These are phyloP conservation scores for Microbotryum saponariae DNA, from an alignment of 1,284 basidiomycete species.

Conservation along the genomic window DNA sequence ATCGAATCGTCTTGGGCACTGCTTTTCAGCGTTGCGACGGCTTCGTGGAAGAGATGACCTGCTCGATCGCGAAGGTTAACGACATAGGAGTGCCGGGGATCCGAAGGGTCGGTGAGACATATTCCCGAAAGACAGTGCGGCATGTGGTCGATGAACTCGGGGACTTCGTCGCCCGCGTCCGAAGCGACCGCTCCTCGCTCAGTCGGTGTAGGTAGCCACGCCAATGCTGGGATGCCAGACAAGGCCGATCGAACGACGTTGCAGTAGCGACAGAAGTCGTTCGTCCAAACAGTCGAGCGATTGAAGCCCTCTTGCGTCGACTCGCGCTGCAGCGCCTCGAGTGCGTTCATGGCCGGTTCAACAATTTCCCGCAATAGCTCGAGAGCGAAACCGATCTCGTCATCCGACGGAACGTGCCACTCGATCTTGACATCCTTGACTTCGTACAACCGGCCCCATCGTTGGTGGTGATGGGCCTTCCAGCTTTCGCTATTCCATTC, in stretches of 20 bases:
- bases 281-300: slow-evolving; percentile 62
- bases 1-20: slow-evolving; percentile 74
- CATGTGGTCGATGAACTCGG: slow-evolving; percentile 39
- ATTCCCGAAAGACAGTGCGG: slow-evolving; percentile 54
- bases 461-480: slow-evolving; percentile 48
- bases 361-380: slow-evolving; percentile 67
- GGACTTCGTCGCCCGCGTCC: slow-evolving; percentile 48
- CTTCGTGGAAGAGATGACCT: slow-evolving; percentile 62
- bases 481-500: slow-evolving; percentile 66
- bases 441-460: slow-evolving; percentile 55
- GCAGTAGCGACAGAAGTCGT: slow-evolving; percentile 77
- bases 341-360: slow-evolving; percentile 57
- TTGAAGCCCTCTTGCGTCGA: slow-evolving; percentile 13
- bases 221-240: slow-evolving; percentile 58
- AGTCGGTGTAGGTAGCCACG: slow-evolving; percentile 52
- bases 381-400: slow-evolving; percentile 74
- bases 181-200: slow-evolving; percentile 52
- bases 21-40: slow-evolving; percentile 50
- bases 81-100: slow-evolving; percentile 65
- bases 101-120: slow-evolving; percentile 62
- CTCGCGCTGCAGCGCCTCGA: slow-evolving; percentile 52
- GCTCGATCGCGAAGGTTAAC: slow-evolving; percentile 57
- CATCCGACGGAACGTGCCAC: slow-evolving; percentile 74
- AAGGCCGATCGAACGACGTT: slow-evolving; percentile 55
- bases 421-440: slow-evolving; percentile 70